Percentiles rank a stretch among this genome's conserved stretches.
Conservation (phyloP, 176 grass and related monocot genomes). For the Eremochloa ophiuroides region DNA sequence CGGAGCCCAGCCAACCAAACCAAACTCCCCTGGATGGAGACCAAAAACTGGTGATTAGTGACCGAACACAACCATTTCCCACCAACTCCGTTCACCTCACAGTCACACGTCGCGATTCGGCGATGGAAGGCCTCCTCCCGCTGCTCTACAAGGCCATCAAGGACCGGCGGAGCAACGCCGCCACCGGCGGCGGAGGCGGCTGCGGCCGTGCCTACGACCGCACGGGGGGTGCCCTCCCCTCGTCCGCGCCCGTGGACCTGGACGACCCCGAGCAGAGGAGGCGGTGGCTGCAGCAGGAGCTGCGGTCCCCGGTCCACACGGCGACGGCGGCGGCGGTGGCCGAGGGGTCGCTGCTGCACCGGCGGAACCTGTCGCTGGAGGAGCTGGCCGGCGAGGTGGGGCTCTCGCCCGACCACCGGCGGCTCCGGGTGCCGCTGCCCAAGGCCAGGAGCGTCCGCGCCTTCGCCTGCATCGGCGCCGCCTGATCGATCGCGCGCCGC, state of each 20-base stretch:
- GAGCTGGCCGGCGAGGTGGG: constrained; percentile 46
- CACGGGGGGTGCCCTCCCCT: not conserved
- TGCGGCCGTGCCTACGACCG: not conserved
- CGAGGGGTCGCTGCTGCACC: not conserved
- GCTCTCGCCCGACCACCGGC: constrained; percentile 20
- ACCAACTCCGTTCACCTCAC: not conserved
- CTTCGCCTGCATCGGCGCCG: constrained; percentile 48
- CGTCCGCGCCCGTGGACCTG: constrained; percentile 15
- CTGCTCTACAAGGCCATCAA: constrained; percentile 63
- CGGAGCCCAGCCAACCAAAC: not conserved
- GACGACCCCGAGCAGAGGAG: constrained; percentile 45
- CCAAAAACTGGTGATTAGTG: not conserved
- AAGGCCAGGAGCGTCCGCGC: constrained; percentile 55
- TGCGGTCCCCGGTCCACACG: constrained; percentile 33
- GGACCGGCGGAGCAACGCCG: constrained; percentile 24
- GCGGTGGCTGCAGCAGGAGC: constrained; percentile 37
- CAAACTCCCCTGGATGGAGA: not conserved
- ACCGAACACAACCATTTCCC: constrained; percentile 6
- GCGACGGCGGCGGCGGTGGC: not conserved
- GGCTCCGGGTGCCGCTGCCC: constrained; percentile 32
- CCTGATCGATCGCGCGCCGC: not conserved
- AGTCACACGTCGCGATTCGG: not conserved
- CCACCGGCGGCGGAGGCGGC: not conserved
- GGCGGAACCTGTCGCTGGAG: constrained; percentile 39
- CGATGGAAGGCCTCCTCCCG: constrained; percentile 59